A percentile compares a stretch with the other conserved stretches of the same genome.
Evolutionary conservation across 306 rosid species (phyloP).

Genomic region (Astragalus membranaceus): DNA sequence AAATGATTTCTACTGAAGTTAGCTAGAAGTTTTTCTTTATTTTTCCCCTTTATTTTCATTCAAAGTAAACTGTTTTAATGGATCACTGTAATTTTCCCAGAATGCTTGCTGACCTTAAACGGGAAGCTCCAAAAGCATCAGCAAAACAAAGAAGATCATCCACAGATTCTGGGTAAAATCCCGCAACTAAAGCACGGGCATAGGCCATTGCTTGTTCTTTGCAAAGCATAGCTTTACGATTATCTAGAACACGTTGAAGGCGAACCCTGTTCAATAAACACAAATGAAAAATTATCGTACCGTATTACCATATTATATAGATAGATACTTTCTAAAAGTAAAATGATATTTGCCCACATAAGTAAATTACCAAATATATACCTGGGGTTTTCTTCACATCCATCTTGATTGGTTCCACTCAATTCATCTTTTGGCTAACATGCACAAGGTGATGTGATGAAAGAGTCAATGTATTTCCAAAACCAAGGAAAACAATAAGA

Average conservation of each 20-base stretch:
- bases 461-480: slow-evolving; percentile 17
- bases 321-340: background rate
- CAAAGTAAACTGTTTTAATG: background rate
- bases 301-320: no score
- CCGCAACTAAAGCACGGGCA: slow-evolving; percentile 92
- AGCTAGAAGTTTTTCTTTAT: background rate
- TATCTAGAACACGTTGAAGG: slow-evolving; percentile 89
- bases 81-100: slow-evolving; percentile 4
- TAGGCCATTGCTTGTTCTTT: slow-evolving; percentile 99
- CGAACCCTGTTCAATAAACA: slow-evolving; percentile 56
- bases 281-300: slow-evolving; percentile 31
- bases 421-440: slow-evolving; percentile 46
- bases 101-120: slow-evolving; percentile 61
- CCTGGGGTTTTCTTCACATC: slow-evolving; percentile 82
- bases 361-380: slow-evolving; percentile 25
- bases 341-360: background rate
- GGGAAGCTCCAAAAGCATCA: slow-evolving; percentile 94
- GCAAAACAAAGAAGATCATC: slow-evolving; percentile 83
- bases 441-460: slow-evolving; percentile 20
- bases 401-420: slow-evolving; percentile 37
- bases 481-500: slow-evolving; percentile 16
- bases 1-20: background rate
- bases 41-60: background rate
- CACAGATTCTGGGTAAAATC: slow-evolving; percentile 65
- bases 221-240: slow-evolving; percentile 75